A percentile compares a stretch with the other conserved stretches of the same genome.
phyloP scores from a whole-genome alignment of 2,329 filamentous ascomycete species.

The Fusarium pininemorale region DNA sequence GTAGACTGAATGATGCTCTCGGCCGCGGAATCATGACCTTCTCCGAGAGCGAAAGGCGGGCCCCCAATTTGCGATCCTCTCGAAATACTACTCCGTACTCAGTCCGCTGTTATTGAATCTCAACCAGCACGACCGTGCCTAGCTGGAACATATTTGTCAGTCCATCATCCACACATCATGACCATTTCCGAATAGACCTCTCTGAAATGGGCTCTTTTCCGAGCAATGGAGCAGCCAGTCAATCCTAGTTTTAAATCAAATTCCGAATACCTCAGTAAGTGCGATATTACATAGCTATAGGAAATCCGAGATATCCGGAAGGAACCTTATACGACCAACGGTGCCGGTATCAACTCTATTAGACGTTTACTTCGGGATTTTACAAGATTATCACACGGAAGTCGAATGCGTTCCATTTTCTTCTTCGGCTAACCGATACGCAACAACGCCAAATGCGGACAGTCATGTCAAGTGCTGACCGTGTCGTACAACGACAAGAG shows the following conservation, averaged over 20 bases:
- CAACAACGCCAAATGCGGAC: not conserved
- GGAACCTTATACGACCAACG: constrained; percentile 4
- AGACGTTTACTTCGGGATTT: constrained; percentile 1
- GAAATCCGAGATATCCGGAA: constrained; percentile 6
- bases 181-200: not conserved
- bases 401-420: not conserved
- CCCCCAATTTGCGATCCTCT: constrained; percentile 3
- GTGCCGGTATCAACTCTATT: not conserved
- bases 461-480: not conserved
- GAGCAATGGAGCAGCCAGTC: not conserved
- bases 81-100: constrained; percentile 13
- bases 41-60: constrained; percentile 13
- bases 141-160: not conserved
- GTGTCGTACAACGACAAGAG: not conserved
- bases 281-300: not conserved
- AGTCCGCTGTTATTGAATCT: not conserved
- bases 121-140: not conserved
- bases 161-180: not conserved
- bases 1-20: constrained; percentile 12
- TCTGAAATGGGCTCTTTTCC: constrained; percentile 13
- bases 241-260: not conserved
- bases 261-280: not conserved
- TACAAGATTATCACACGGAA: not conserved
- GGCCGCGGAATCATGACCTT: constrained; percentile 2
- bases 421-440: not conserved